Evolutionary conservation across 805 yeast species (phyloP), one percentile per base, ranked within the genome.

Genomic region (Monosporozyma aerobia): DNA sequence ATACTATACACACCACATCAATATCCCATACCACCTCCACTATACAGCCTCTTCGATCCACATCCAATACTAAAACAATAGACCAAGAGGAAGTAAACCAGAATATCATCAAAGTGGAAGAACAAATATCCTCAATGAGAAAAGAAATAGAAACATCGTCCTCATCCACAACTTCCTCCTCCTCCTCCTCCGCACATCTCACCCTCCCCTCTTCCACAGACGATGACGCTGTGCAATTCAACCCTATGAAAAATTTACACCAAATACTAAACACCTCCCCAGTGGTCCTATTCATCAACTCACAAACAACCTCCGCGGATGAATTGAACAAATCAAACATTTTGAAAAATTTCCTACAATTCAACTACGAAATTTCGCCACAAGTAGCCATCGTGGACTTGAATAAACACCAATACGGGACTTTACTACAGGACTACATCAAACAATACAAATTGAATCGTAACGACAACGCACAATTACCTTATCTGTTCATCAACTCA

Each of bases 381-480:
- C 73, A 76, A 44, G 88, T 90, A 0, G 68, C 76, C 5, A 74
- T 86, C 50, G 89, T 90, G 13, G 97, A 90, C 64, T 73, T 90
- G 49, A 96, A 90, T 67, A 76, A 75, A 62, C 95, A 89, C 66
- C 73, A 76, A 43, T 75, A 87, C 63, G 97, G 97, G 2, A 64
- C 70, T 3, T 82, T 76, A 57, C 74, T 90, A 56, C 96, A 89
- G 68, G 77, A 74, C 19, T 84, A 83, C 64, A 76, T 90, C 51
- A 45, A 43, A 22, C 37, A 47, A 16, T 50, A 54, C 16, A 56
- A 56, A 47, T 37, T 59, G 27, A 13, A 37, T 27, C 14, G 40
- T 11, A 41, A 41, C 10, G 27, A 48, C 6, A 37, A 29, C 29
- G 16, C 39, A 5, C 19, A 43, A 13, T 37, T 53, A 9, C 69